phyloP scores from a whole-genome alignment of 164 flowering plant genomes.

The Pachysandra terminalis region DNA sequence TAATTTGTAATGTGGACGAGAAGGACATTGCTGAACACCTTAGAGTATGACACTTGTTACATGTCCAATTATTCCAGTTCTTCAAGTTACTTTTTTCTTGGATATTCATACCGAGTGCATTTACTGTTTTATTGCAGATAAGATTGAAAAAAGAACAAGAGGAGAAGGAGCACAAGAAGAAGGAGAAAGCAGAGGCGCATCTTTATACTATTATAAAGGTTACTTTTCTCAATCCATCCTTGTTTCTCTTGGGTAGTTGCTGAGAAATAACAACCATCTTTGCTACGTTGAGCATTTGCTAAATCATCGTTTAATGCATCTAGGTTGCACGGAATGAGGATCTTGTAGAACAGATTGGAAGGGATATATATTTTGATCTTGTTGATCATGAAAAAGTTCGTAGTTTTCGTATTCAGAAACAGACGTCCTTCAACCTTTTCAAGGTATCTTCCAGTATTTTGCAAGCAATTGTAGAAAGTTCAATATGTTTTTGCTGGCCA shows the following conservation, averaged over 20 bases:
- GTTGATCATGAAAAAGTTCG: constrained; percentile 89
- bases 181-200: constrained; percentile 84
- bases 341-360: constrained; percentile 73
- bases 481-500: not conserved
- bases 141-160: constrained; percentile 91
- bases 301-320: constrained; percentile 4
- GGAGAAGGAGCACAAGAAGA: constrained; percentile 83
- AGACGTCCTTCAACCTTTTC: constrained; percentile 52
- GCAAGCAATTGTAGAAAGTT: not conserved
- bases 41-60: constrained; percentile 43
- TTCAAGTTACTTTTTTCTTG: constrained; percentile 1
- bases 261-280: not conserved
- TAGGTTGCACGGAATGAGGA: constrained; percentile 84
- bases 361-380: constrained; percentile 75
- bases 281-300: not conserved
- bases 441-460: constrained; percentile 39
- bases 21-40: constrained; percentile 90
- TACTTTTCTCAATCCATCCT: not conserved
- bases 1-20: constrained; percentile 81
- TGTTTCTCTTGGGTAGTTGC: not conserved
- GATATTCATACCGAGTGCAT: constrained; percentile 5
- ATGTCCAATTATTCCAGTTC: not conserved
- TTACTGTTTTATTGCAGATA: constrained; percentile 35
- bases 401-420: constrained; percentile 73
- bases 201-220: constrained; percentile 86